These are phyloP conservation scores for Aspergillus sp. DNA, from an alignment of 2,329 filamentous ascomycete genomes.

Conservation along the genomic window DNA sequence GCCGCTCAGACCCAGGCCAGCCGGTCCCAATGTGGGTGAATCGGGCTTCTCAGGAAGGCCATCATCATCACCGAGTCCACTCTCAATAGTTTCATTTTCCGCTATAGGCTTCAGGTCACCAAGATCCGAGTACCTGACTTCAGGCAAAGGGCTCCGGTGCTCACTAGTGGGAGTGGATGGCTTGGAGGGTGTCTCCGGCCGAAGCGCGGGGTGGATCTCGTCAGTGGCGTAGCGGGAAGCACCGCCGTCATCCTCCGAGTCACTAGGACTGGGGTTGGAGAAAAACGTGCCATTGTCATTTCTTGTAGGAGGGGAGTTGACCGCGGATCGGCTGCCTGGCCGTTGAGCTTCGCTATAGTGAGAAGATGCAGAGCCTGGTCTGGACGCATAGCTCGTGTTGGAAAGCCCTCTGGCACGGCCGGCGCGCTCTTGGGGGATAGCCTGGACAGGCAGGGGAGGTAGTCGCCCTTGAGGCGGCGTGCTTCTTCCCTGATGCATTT, in stretches of 20 bases:
- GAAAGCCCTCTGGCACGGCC: slow-evolving; percentile 37
- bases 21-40: slow-evolving; percentile 74
- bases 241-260: slow-evolving; percentile 41
- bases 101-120: slow-evolving; percentile 44
- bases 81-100: slow-evolving; percentile 31
- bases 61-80: slow-evolving; percentile 6
- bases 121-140: slow-evolving; percentile 41
- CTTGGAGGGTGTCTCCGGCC: slow-evolving; percentile 36
- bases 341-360: slow-evolving; percentile 37
- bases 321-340: slow-evolving; percentile 26
- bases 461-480: slow-evolving; percentile 51
- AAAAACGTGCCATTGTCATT: slow-evolving; percentile 36
- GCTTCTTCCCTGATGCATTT: slow-evolving; percentile 74
- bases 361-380: slow-evolving; percentile 41
- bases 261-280: slow-evolving; percentile 39
- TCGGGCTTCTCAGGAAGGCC: slow-evolving; percentile 50
- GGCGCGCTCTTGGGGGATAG: slow-evolving; percentile 23
- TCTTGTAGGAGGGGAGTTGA: slow-evolving; percentile 32
- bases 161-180: slow-evolving; percentile 32
- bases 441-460: slow-evolving; percentile 28
- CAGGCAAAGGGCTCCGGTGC: slow-evolving; percentile 33
- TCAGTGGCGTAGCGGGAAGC: slow-evolving; percentile 31
- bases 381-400: slow-evolving; percentile 40
- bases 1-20: slow-evolving; percentile 68
- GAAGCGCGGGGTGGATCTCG: slow-evolving; percentile 41